Evolutionary conservation across 2,329 filamentous ascomycete species (phyloP), one percentile per base, ranked within the genome.

Genomic region (Cordyceps farinosa): DNA sequence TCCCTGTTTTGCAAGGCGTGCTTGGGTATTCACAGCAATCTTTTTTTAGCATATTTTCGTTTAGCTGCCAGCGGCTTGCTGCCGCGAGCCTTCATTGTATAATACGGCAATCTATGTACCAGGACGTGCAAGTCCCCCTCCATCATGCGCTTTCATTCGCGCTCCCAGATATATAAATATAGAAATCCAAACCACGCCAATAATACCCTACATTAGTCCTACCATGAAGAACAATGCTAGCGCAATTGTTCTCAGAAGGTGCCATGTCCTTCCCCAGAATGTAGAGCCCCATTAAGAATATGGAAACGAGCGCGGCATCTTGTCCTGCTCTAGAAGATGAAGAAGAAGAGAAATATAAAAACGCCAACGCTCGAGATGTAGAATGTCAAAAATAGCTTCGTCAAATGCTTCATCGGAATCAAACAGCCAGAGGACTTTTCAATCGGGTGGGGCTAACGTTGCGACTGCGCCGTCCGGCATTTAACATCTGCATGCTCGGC

Each of bases 391-490:
- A 34, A 47, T 8, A 36, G 4, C 17, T 40, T 63, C 38, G 38
- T 45, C 3, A 47, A 30, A 45, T 44, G n/a, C 30, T 38, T 52
- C 38, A 7, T 55, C 17, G 40, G 11, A 7, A 15, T 58, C 54
- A 58, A 38, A 50, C 58, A 51, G 78, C 75, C 78, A 84, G 81
- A 53, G 84, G 83, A 65, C 84, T 87, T 72, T 87, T 87, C 66
- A 82, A 68, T 68, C 85, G 78, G 10, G 85, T 87, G 9, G 84
- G 84, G 69, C 84, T 87, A 27, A 77, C 79, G 17, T 82, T 78
- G 62, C 84, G 78, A 73, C 84, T 86, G 72, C 84, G 78, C 73
- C 85, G 75, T 30, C 85, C 84, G 1, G 83, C 83, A 56, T 79
- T 82, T 65, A 85, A 73, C 76, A 83, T 80, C 63, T 83, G 81